Evolutionary conservation across 495 filamentous ascomycete genomes (phyloP), one percentile per base, ranked within the genome.

Genomic region (Bathelium albidoporum): DNA sequence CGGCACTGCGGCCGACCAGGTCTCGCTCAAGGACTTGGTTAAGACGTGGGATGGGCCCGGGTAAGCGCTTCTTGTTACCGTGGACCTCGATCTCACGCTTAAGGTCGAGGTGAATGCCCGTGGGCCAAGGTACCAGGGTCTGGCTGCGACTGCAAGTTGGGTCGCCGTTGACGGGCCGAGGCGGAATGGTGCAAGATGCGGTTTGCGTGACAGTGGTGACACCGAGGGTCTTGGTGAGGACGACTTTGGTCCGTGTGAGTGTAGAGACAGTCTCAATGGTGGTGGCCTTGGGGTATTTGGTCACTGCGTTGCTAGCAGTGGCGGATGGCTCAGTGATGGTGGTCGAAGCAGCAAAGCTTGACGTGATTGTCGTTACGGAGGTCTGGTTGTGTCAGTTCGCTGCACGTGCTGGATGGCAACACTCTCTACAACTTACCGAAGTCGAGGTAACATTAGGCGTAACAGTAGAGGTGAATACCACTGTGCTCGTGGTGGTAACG

Each of bases 401-500:
- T 3, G 24, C 24, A 3, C 22, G 16, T 55, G 22, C 16, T n/a
- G 11, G 20, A 29, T 9, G 22, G 29, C 26, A 55, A 55, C 7
- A 28, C 7, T 9, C 16, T 49, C 11, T 5, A 28, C 2, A 28
- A 55, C 49, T 29, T 29, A 55, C 49, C 3, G 49, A 55, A 55
- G 49, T 55, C 26, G 49, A 55, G 16, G 49, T 55, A 20, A 55
- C 49, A 55, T 55, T 55, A 28, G 60, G 60, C 26, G 60, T 62
- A 3, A 43, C 18, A 29, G 55, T 62, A 20, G 62, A 24, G 31
- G 62, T 68, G 39, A 49, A 62, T 4, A 59, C 31, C 24, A 52
- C 52, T 26, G 52, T 59, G 32, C 28, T 31, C 2, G 66, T 69
- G 11, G 43, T 61, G 2, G 63, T 65, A 10, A 55, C 49, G 7